Conservation (phyloP, 2,329 filamentous ascomycete genomes). For the Phialocephala sp. region DNA sequence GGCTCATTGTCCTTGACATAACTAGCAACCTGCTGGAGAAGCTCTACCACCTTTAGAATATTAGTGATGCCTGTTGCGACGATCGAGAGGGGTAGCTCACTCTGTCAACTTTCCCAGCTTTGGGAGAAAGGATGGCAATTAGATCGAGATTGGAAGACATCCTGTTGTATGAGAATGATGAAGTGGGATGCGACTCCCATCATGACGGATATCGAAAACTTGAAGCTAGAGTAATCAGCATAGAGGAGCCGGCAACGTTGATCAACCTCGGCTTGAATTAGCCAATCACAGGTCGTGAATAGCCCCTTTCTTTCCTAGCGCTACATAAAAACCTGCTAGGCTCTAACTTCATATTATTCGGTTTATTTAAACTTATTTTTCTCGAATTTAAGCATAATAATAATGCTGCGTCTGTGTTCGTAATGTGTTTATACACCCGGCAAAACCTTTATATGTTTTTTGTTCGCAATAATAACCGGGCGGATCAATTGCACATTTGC, state of each 20-base stretch:
- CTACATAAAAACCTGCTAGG: too few species aligned
- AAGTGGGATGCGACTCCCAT: neutral
- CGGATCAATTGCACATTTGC: too few species aligned
- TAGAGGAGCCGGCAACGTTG: neutral
- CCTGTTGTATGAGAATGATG: conserved; percentile 1
- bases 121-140: conserved; percentile 37
- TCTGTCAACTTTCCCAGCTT: conserved; percentile 37
- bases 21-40: conserved; percentile 33
- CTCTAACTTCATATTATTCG: too few species aligned
- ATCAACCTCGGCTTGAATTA: neutral
- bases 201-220: neutral
- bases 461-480: too few species aligned
- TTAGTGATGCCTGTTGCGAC: conserved; percentile 4
- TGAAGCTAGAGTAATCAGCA: neutral
- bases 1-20: conserved; percentile 38
- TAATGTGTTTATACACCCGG: too few species aligned
- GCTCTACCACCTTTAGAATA: conserved; percentile 35
- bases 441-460: too few species aligned
- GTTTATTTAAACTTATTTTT: too few species aligned
- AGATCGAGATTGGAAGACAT: conserved; percentile 36
- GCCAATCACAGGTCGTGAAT: neutral
- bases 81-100: conserved; percentile 26
- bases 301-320: neutral
- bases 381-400: too few species aligned
- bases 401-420: too few species aligned